Base-by-base conservation (phyloP, 805 yeast species). In the Ogataea kodamae region DNA sequence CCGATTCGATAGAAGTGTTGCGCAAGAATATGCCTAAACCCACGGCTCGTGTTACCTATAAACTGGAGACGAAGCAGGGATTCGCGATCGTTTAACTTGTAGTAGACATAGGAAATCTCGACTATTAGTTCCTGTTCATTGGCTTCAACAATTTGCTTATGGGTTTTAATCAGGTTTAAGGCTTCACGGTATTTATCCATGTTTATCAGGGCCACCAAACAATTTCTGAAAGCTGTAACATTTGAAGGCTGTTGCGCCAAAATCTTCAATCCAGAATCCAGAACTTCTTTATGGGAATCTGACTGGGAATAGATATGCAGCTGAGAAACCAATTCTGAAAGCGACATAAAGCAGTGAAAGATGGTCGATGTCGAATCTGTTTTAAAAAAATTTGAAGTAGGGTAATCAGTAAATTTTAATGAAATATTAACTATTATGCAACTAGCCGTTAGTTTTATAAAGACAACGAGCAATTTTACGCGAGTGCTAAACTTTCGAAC, bases 61-160 rank as follows among this genome's bases (percentile, higher is more conserved):
- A 43, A 35, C 6, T 41, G 40, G 8, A 56, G 47, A 9, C 45
- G 28, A 8, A 56, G 28, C 7, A 54, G 23, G 1, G 48, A 55
- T 9, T 53, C 49, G 7, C 49, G 50, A 32, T 59, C 54, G 33
- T 65, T 62, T 5, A 70, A 48, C 42, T 78, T 74, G 57, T 82
- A 81, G 48, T 68, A 68, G 6, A 78, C 62, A 48, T 82, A 81
- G 3, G 79, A 76, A 18, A 64, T 61, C 48, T 76, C 84, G 39
- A 79, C 50, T 2, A 67, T 49, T 11, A 61, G 62, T 1, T 68
- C 56, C 11, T 65, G 61, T 8, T 48, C 45, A 9, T 42, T 36
- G 14, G 30, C 27, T n/a, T 45, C 18, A 8, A 45, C 32, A 13
- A 46, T 22, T 2, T 35, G 34, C 1, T 23, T 16, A 22, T 51